These are phyloP conservation scores for Rhizodiscina lignyota DNA, from an alignment of 495 filamentous ascomycete species.

Conservation along the genomic window DNA sequence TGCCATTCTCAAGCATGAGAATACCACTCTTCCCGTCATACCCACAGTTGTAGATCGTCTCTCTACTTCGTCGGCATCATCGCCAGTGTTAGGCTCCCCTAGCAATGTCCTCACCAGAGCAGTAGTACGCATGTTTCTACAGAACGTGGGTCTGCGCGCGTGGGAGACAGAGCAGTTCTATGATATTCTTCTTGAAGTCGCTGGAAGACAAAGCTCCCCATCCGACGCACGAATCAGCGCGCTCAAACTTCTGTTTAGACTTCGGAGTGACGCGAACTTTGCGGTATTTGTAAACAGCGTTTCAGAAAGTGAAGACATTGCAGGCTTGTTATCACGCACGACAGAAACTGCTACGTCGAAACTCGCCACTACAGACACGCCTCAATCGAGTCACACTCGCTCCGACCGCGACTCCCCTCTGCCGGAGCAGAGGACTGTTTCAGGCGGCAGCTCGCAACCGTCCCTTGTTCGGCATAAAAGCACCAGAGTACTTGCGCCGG, in stretches of 20 bases:
- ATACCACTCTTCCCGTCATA: too few relatives aligned
- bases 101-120: not conserved
- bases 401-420: not conserved
- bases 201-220: slow-evolving; percentile 32
- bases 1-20: too few relatives aligned
- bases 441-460: slow-evolving; percentile 2
- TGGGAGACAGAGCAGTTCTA: slow-evolving; percentile 16
- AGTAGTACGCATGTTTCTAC: slow-evolving; percentile 1
- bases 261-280: slow-evolving; percentile 64
- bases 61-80: too few relatives aligned
- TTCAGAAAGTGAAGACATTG: slow-evolving; percentile 53
- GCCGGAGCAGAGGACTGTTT: not conserved
- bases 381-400: too few relatives aligned
- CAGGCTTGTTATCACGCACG: slow-evolving; percentile 54
- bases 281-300: slow-evolving; percentile 48
- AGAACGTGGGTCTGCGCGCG: not conserved
- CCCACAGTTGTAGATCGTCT: too few relatives aligned
- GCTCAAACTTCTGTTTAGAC: slow-evolving; percentile 69
- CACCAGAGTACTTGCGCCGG: slow-evolving; percentile 10
- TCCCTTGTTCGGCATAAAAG: slow-evolving; percentile 17
- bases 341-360: slow-evolving; percentile 20
- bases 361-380: not conserved
- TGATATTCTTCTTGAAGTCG: slow-evolving; percentile 39
- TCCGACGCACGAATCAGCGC: slow-evolving; percentile 60
- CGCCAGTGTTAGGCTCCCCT: too few relatives aligned